Conservation (phyloP, 1,284 basidiomycete species). For the Porogramme epimiltina region DNA sequence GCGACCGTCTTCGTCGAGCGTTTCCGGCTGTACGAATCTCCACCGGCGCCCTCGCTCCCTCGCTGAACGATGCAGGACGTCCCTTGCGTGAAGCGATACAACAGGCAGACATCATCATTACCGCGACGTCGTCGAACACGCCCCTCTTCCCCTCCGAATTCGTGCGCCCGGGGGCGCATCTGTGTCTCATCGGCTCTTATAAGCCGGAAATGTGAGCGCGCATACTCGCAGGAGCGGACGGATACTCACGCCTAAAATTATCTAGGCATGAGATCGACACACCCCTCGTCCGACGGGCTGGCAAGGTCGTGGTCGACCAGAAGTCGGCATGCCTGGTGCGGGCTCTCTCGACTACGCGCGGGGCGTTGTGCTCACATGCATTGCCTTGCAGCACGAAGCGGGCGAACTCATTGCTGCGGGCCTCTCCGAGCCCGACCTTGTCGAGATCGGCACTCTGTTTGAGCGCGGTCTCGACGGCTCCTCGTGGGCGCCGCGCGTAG, state of each 20-base stretch:
- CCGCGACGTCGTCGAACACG: slow-evolving; percentile 74
- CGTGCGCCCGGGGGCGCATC: slow-evolving; percentile 64
- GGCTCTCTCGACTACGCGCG: neutral
- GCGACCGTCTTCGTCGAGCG: slow-evolving; percentile 37
- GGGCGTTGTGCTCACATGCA: neutral
- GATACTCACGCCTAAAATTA: neutral
- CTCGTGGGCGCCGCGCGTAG: slow-evolving; percentile 20
- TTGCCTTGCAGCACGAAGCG: slow-evolving; percentile 52
- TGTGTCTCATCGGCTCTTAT: slow-evolving; percentile 85
- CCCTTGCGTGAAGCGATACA: slow-evolving; percentile 34
- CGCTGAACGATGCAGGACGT: slow-evolving; percentile 5
- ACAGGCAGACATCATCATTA: slow-evolving; percentile 60
- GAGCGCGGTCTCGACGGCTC: slow-evolving; percentile 25
- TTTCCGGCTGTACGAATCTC: slow-evolving; percentile 44
- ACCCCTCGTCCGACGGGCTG: slow-evolving; percentile 53
- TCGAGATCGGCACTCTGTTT: slow-evolving; percentile 67
- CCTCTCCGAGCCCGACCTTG: slow-evolving; percentile 38
- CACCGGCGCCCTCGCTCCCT: slow-evolving; percentile 7
- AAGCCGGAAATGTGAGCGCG: slow-evolving; percentile 65
- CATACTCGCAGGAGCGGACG: neutral
- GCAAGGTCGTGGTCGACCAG: slow-evolving; percentile 72
- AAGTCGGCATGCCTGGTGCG: slow-evolving; percentile 56
- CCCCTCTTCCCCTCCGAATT: slow-evolving; percentile 72
- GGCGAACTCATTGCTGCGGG: slow-evolving; percentile 73
- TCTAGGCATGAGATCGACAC: slow-evolving; percentile 62